Evolutionary conservation across 2,329 filamentous ascomycete genomes (phyloP).

Genomic region (Pseudogymnoascus sp.): DNA sequence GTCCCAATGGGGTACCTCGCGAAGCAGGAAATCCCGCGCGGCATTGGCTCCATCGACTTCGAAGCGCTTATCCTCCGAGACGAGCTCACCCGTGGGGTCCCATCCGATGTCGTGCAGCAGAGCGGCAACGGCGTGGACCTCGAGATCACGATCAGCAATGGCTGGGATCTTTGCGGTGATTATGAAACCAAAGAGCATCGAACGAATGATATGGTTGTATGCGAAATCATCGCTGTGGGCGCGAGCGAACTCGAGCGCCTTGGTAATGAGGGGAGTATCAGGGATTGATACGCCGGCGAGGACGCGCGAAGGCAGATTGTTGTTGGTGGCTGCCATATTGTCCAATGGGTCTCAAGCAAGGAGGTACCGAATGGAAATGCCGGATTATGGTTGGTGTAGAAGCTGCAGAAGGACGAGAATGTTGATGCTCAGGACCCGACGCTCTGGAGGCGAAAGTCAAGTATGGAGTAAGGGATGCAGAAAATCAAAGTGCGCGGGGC

Average conservation of each 20-base stretch:
- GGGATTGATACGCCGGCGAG: constrained; percentile 31
- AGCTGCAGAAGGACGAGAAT: not conserved
- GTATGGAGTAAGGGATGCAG: not conserved
- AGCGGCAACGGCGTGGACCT: constrained; percentile 33
- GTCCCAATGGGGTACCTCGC: constrained; percentile 30
- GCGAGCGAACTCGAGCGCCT: constrained; percentile 29
- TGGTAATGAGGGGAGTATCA: constrained; percentile 31
- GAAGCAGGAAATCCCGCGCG: constrained; percentile 34
- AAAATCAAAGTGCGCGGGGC: not conserved
- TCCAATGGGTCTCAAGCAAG: not conserved
- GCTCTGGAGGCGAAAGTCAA: not conserved
- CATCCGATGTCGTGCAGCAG: constrained; percentile 40
- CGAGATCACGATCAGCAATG: constrained; percentile 25
- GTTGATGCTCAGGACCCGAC: not conserved
- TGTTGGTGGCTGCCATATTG: not conserved
- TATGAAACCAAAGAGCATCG: constrained; percentile 31
- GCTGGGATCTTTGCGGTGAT: constrained; percentile 29
- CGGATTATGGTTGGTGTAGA: not conserved
- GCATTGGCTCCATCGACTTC: constrained; percentile 44
- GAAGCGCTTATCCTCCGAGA: constrained; percentile 40
- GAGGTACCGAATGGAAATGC: not conserved
- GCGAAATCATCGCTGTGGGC: constrained; percentile 25
- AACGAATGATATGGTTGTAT: constrained; percentile 35
- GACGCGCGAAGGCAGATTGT: constrained; percentile 6
- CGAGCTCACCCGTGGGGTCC: constrained; percentile 30